These are phyloP conservation scores for Vitis amurensis DNA, from an alignment of 164 flowering plant species.

Conservation along the genomic window DNA sequence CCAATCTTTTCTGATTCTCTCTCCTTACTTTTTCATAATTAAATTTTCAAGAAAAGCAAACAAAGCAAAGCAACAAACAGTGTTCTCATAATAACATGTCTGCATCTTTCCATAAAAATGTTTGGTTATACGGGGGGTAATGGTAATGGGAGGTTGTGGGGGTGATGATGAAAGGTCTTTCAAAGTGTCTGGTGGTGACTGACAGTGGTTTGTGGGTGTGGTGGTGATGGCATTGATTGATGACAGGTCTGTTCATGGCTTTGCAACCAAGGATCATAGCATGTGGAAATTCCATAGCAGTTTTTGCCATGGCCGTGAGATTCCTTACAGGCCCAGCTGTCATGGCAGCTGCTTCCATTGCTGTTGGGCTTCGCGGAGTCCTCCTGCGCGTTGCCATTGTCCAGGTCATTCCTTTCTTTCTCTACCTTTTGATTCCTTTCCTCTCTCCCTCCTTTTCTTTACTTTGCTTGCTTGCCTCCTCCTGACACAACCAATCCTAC, in stretches of 20 bases:
- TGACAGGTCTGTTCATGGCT: constrained; percentile 94
- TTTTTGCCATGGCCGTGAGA: constrained; percentile 91
- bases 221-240: constrained; percentile 8
- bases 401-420: constrained; percentile 51
- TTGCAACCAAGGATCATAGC: constrained; percentile 97
- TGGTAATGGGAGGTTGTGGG: constrained; percentile 1
- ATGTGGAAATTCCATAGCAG: constrained; percentile 86
- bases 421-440: background rate
- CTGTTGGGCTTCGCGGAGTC: constrained; percentile 76
- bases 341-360: constrained; percentile 93
- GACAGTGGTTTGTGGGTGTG: constrained; percentile 6
- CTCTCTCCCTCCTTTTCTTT: constrained; percentile 4
- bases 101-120: background rate
- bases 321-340: constrained; percentile 96
- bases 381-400: constrained; percentile 88
- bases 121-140: background rate
- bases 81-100: constrained; percentile 18
- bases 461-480: constrained; percentile 13
- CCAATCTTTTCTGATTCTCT: background rate
- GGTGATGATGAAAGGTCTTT: constrained; percentile 23
- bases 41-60: constrained; percentile 11
- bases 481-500: constrained; percentile 36
- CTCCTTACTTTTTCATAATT: constrained; percentile 9
- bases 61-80: constrained; percentile 10
- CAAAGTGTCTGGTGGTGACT: background rate